phyloP scores from a whole-genome alignment of 2,329 filamentous ascomycete genomes.

The Beauveria caledonica region DNA sequence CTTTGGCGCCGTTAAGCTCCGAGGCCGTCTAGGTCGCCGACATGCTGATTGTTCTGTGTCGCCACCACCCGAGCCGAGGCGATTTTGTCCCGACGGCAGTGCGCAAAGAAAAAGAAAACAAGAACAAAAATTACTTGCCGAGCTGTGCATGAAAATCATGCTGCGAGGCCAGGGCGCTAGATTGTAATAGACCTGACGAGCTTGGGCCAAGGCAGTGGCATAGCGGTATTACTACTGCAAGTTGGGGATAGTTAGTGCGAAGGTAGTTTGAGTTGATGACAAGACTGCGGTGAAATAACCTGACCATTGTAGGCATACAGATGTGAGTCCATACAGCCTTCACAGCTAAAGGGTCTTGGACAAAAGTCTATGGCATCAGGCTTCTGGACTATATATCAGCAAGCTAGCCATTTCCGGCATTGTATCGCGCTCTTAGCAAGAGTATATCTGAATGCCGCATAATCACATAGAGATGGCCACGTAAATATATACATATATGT shows the following conservation, averaged over 20 bases:
- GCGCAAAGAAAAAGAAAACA: no score
- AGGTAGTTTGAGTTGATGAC: no score
- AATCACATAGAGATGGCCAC: background rate
- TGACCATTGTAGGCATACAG: no score
- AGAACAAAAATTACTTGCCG: background rate
- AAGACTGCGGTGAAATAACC: no score
- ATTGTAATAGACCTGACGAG: background rate
- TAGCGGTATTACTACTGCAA: background rate
- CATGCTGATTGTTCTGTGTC: background rate
- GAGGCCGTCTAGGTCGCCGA: background rate
- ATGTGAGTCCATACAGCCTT: no score
- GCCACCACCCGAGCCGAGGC: constrained; percentile 7
- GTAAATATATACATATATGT: background rate
- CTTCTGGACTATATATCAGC: no score
- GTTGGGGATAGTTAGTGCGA: no score
- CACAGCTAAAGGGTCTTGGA: no score
- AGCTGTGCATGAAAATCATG: background rate
- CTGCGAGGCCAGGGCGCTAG: background rate
- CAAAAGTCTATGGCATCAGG: no score
- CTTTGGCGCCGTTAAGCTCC: constrained; percentile 1
- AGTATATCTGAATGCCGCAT: no score
- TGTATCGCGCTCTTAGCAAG: background rate
- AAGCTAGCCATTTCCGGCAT: no score
- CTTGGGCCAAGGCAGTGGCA: background rate
- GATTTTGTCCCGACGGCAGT: background rate